A percentile compares a stretch with the other conserved stretches of the same genome.
Evolutionary conservation across 1,284 basidiomycete species (phyloP).

Genomic region (Veloporphyrellus conicus): DNA sequence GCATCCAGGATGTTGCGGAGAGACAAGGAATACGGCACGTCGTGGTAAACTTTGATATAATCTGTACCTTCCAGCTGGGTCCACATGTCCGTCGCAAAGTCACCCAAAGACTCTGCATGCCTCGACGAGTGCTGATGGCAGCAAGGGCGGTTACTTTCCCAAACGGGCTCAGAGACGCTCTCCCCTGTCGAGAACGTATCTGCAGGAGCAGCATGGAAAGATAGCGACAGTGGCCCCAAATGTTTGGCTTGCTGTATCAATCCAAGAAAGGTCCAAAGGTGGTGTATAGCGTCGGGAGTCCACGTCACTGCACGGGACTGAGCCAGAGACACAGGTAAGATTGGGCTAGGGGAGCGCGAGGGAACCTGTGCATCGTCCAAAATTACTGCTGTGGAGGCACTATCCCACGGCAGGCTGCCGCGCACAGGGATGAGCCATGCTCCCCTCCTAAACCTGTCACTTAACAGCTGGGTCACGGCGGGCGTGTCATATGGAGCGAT

Average conservation of each 20-base stretch:
- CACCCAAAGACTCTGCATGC: slow-evolving; percentile 7
- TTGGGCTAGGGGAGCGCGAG: slow-evolving; percentile 15
- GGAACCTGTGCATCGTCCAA: slow-evolving; percentile 25
- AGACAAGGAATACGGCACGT: slow-evolving; percentile 44
- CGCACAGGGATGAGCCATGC: slow-evolving; percentile 66
- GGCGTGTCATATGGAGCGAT: slow-evolving; percentile 42
- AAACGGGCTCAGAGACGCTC: slow-evolving; percentile 16
- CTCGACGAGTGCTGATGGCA: slow-evolving; percentile 5
- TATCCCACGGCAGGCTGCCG: slow-evolving; percentile 50
- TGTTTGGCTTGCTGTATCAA: slow-evolving; percentile 36
- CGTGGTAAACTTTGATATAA: slow-evolving; percentile 62
- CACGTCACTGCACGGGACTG: slow-evolving; percentile 40
- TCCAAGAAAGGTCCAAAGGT: slow-evolving; percentile 55
- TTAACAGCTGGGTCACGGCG: slow-evolving; percentile 26
- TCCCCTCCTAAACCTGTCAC: slow-evolving; percentile 39
- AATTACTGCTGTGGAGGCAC: slow-evolving; percentile 44
- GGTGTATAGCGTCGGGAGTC: slow-evolving; percentile 43
- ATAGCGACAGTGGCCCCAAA: slow-evolving; percentile 50
- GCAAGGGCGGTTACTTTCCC: slow-evolving; percentile 23
- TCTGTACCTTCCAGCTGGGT: slow-evolving; percentile 38
- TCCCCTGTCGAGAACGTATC: slow-evolving; percentile 9
- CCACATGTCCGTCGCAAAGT: slow-evolving; percentile 14
- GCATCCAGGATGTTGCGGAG: slow-evolving; percentile 51
- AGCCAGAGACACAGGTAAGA: slow-evolving; percentile 17
- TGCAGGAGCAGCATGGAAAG: slow-evolving; percentile 43